These are phyloP conservation scores for Carnegiea gigantea DNA, from an alignment of 179 eudicot genomes.

Conservation along the genomic window DNA sequence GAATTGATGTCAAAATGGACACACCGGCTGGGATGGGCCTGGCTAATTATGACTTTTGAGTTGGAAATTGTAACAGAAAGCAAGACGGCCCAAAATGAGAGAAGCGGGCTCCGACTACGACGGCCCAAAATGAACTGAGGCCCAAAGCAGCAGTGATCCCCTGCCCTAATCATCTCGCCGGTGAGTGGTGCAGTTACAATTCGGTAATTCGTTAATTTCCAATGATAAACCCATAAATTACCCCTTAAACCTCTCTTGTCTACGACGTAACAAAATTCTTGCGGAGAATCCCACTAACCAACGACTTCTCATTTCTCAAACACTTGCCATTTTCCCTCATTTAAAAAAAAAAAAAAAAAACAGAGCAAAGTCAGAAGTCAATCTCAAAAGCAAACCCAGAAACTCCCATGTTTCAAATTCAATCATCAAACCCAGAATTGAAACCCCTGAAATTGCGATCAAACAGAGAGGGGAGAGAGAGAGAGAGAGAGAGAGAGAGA, in stretches of 20 bases:
- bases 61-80: neutral
- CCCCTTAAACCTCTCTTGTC: neutral
- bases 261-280: neutral
- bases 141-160: too few species aligned
- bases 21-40: neutral
- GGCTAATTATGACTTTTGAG: neutral
- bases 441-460: neutral
- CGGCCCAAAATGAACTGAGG: too few species aligned
- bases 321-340: neutral
- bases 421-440: neutral
- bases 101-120: neutral
- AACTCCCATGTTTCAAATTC: neutral
- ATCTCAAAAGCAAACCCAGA: neutral
- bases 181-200: too few species aligned
- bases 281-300: neutral
- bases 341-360: neutral
- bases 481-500: neutral
- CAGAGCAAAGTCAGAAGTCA: neutral
- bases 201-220: neutral
- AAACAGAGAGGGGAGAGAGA: neutral
- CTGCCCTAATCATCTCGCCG: too few species aligned
- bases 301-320: neutral
- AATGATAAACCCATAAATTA: neutral
- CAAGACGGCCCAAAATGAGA: neutral
- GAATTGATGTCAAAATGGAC: neutral